These are phyloP conservation scores for Collybia mongolica DNA, from an alignment of 768 basidiomycete species.

Conservation along the genomic window DNA sequence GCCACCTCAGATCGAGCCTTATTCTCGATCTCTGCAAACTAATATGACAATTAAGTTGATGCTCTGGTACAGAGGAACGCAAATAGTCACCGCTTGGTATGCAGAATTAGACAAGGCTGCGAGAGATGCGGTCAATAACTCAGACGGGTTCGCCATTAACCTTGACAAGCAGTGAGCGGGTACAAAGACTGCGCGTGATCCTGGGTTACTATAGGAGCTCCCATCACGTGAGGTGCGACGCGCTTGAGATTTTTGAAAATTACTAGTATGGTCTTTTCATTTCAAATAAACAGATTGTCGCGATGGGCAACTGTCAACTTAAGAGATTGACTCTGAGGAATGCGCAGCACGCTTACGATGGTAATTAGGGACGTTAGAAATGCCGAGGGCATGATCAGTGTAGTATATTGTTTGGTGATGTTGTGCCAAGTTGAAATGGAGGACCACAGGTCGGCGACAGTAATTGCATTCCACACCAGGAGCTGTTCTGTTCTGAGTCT, in stretches of 20 bases:
- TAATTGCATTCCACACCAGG: neutral
- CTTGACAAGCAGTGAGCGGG: neutral
- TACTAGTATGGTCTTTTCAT: too few species aligned
- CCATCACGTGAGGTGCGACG: slow-evolving; percentile 9
- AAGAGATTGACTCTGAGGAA: too few species aligned
- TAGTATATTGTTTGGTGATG: slow-evolving; percentile 17
- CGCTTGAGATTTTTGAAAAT: too few species aligned
- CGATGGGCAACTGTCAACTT: too few species aligned
- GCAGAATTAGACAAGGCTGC: slow-evolving; percentile 20
- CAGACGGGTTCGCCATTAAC: slow-evolving; percentile 14
- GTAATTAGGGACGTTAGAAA: too few species aligned
- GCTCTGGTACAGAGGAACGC: neutral
- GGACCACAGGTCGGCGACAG: neutral
- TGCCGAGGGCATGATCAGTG: too few species aligned
- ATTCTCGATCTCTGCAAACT: slow-evolving; percentile 60
- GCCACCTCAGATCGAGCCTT: slow-evolving; percentile 53
- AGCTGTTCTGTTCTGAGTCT: neutral
- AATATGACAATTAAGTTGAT: neutral
- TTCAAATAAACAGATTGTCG: too few species aligned
- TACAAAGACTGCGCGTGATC: too few species aligned
- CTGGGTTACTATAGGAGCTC: neutral
- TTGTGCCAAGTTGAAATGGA: slow-evolving; percentile 18
- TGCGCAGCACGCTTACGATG: too few species aligned
- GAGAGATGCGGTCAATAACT: slow-evolving; percentile 19
- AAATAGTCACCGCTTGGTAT: slow-evolving; percentile 19